Evolutionary conservation across 306 rosid species (phyloP).

Genomic region (Lupinus albus): DNA sequence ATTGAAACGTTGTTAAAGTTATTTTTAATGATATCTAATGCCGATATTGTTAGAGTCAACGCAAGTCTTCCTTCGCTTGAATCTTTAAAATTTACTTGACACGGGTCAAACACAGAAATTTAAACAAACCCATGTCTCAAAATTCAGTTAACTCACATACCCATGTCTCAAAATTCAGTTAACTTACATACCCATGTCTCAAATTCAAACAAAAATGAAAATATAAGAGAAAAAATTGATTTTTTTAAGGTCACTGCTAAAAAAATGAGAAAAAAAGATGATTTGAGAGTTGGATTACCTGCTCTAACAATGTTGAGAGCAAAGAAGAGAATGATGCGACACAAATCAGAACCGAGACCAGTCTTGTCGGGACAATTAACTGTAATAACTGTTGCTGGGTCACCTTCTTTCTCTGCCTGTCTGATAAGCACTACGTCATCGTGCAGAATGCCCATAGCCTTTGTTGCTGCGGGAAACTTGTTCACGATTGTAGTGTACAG

Average conservation of each 20-base stretch:
- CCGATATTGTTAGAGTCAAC: no score
- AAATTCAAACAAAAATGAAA: conserved; percentile 23
- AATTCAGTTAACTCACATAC: no score
- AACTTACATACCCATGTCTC: conserved; percentile 32
- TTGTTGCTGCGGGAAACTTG: conserved; percentile 6
- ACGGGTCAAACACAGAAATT: conserved; percentile 21
- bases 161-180: conserved; percentile 3
- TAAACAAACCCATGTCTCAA: conserved; percentile 22
- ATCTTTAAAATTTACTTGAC: conserved; percentile 2
- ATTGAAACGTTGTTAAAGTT: no score
- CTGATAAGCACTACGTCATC: conserved; percentile 81
- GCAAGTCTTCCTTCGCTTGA: no score
- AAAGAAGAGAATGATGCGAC: conserved; percentile 92
- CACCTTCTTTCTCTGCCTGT: conserved; percentile 67
- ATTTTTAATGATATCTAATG: no score
- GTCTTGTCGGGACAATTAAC: conserved; percentile 96
- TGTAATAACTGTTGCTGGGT: conserved; percentile 71
- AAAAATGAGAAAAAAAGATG: neutral
- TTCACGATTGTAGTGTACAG: neutral
- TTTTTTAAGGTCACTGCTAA: neutral
- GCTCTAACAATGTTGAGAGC: conserved; percentile 90
- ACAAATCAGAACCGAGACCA: conserved; percentile 92
- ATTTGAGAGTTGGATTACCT: conserved; percentile 50
- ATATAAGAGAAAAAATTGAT: conserved; percentile 1
- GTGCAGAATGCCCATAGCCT: conserved; percentile 68